phyloP scores from a whole-genome alignment of 2,329 filamentous ascomycete species.

The Arthrinium phaeospermum region DNA sequence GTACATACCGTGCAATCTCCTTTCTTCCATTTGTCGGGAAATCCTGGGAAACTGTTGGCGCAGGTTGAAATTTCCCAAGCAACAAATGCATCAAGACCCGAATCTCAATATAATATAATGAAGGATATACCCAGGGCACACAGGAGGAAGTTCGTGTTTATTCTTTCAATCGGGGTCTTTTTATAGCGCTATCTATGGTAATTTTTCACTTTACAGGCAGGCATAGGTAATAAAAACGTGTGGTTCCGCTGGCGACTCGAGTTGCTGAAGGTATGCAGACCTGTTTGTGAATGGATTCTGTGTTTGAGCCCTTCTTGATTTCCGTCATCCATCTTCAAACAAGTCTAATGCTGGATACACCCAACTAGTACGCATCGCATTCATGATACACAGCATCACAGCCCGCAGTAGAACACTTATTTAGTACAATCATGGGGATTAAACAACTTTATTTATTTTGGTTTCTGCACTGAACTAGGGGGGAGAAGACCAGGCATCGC shows the following conservation, averaged over 20 bases:
- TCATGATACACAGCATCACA: not conserved
- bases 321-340: not conserved
- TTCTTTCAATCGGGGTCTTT: not conserved
- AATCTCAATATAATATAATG: not conserved
- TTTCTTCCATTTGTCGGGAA: not conserved
- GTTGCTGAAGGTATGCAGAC: no score
- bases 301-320: no score
- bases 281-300: no score
- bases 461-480: conserved; percentile 3
- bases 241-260: no score
- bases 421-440: not conserved
- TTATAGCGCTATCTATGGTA: not conserved
- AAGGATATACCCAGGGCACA: not conserved
- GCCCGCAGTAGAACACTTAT: not conserved
- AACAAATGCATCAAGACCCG: not conserved
- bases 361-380: not conserved
- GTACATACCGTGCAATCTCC: not conserved
- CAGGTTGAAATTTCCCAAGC: not conserved
- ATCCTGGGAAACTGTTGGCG: not conserved
- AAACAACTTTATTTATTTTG: conserved; percentile 15
- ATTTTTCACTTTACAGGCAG: not conserved
- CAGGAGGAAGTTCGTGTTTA: not conserved
- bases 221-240: not conserved
- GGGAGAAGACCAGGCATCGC: not conserved
- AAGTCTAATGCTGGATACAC: not conserved